Percentiles rank a stretch among this genome's conserved stretches.
Conservation (phyloP, 2,329 filamentous ascomycete genomes). For the Escovopsis sp. region DNA sequence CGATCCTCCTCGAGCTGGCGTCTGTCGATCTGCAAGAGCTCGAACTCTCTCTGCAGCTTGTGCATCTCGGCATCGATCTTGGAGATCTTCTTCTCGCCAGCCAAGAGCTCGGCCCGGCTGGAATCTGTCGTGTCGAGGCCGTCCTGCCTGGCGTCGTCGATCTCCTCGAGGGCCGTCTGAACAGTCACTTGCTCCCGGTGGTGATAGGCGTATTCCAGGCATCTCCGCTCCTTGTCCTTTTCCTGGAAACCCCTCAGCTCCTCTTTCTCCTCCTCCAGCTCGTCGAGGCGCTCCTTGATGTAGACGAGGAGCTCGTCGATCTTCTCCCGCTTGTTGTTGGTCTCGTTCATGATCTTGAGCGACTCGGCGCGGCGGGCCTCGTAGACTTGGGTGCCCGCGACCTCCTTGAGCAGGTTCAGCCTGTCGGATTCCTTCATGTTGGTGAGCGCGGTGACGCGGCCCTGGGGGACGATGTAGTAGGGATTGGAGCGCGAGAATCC, state of each 20-base stretch:
- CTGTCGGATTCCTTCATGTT: slow-evolving; percentile 98
- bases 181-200: slow-evolving; percentile 76
- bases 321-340: slow-evolving; percentile 84
- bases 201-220: slow-evolving; percentile 89
- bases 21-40: slow-evolving; percentile 73
- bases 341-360: slow-evolving; percentile 92
- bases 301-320: slow-evolving; percentile 87
- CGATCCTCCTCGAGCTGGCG: slow-evolving; percentile 81
- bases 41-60: slow-evolving; percentile 66
- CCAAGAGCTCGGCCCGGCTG: slow-evolving; percentile 59
- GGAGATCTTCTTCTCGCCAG: slow-evolving; percentile 66
- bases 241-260: slow-evolving; percentile 89
- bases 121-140: slow-evolving; percentile 76
- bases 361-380: slow-evolving; percentile 84
- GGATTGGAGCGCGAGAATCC: slow-evolving; percentile 96
- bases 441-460: slow-evolving; percentile 85
- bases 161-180: slow-evolving; percentile 59
- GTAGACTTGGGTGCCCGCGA: slow-evolving; percentile 96
- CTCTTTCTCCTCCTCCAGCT: slow-evolving; percentile 94
- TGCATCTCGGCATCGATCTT: slow-evolving; percentile 67
- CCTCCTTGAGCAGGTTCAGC: slow-evolving; percentile 82
- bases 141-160: slow-evolving; percentile 68
- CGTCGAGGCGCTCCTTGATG: slow-evolving; percentile 76
- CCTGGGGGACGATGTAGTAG: slow-evolving; percentile 98
- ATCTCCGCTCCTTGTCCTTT: slow-evolving; percentile 81